Evolutionary conservation across 352 stramenopile genomes (phyloP).

Genomic region (Phytophthora nicotianae): DNA sequence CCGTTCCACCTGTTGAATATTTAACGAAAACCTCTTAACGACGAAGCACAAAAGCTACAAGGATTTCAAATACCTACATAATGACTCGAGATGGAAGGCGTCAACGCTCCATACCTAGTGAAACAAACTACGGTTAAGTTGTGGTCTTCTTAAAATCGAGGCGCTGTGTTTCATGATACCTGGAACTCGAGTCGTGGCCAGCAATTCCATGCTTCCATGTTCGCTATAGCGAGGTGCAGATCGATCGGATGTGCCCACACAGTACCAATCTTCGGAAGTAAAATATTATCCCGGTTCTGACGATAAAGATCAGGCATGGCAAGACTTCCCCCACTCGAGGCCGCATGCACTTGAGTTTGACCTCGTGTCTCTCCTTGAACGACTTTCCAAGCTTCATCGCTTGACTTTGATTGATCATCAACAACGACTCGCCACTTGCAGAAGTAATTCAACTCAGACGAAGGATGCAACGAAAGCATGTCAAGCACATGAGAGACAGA

Average conservation of each 20-base stretch:
- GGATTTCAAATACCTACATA: slow-evolving; percentile 34
- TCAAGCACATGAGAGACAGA: slow-evolving; percentile 39
- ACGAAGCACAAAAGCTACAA: not conserved
- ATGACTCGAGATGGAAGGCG: slow-evolving; percentile 40
- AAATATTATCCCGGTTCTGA: slow-evolving; percentile 5
- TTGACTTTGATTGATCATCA: not conserved
- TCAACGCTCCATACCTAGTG: slow-evolving; percentile 48
- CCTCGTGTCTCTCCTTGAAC: slow-evolving; percentile 44
- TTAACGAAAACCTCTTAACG: too few relatives aligned
- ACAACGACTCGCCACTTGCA: slow-evolving; percentile 53
- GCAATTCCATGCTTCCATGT: slow-evolving; percentile 14
- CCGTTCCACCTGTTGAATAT: slow-evolving; percentile 37
- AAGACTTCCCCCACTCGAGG: slow-evolving; percentile 20
- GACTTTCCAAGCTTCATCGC: slow-evolving; percentile 37
- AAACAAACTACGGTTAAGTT: not conserved
- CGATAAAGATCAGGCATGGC: slow-evolving; percentile 31
- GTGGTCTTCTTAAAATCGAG: not conserved
- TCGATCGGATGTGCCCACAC: slow-evolving; percentile 65
- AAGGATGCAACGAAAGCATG: slow-evolving; percentile 47
- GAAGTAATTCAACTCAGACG: slow-evolving; percentile 48
- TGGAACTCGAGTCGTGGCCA: slow-evolving; percentile 58
- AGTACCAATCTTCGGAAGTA: slow-evolving; percentile 41
- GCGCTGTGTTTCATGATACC: slow-evolving; percentile 6
- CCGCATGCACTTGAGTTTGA: slow-evolving; percentile 54
- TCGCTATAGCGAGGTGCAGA: slow-evolving; percentile 41